Conservation (phyloP, 306 rosid genomes). For the Ormosia emarginata region DNA sequence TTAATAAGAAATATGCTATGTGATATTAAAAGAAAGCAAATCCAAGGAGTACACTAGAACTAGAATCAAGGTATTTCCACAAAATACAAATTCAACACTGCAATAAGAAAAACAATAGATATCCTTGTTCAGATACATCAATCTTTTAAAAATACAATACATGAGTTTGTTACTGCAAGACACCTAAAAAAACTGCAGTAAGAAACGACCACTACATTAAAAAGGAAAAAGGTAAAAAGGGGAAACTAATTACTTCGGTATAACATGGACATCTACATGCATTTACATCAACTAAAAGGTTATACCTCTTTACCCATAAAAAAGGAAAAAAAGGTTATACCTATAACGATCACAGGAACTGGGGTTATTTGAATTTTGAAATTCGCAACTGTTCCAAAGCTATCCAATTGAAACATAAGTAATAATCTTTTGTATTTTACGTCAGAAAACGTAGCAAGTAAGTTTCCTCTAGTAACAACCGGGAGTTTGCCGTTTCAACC, state of each 20-base stretch:
- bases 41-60: not conserved
- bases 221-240: not conserved
- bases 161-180: conserved; percentile 5
- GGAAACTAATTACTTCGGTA: conserved; percentile 2
- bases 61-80: not conserved
- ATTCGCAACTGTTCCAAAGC: not conserved
- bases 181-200: not conserved
- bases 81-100: not conserved
- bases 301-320: not conserved
- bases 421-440: not conserved
- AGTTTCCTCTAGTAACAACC: conserved; percentile 47
- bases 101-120: not conserved
- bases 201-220: not conserved
- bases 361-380: not conserved
- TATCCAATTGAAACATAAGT: conserved; percentile 5
- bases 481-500: conserved; percentile 55
- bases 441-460: conserved; percentile 60
- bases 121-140: not conserved
- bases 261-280: not conserved
- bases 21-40: not conserved
- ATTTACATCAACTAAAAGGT: conserved; percentile 12
- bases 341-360: not conserved
- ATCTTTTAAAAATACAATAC: not conserved
- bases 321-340: not conserved
- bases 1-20: no score